Evolutionary conservation across 805 yeast genomes (phyloP), one percentile per base, ranked within the genome.

Genomic region (Metschnikowia continentalis): DNA sequence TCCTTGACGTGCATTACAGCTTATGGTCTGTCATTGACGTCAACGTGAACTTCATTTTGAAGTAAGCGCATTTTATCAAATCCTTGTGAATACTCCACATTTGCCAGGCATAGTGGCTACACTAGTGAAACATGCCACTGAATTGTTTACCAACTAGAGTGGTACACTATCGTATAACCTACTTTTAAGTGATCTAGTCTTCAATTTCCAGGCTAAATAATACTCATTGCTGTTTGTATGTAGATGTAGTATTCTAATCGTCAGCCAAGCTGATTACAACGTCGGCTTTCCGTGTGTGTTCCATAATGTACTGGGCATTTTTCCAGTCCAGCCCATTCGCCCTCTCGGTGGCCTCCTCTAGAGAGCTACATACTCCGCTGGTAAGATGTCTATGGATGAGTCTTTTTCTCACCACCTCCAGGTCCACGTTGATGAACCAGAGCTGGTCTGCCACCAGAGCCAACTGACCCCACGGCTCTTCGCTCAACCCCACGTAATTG

Each of bases 361-460:
- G 55, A 5, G 69, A 63, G 2, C 56, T 43, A 1, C 76, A 82
- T 10, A 84, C 66, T 0, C 87, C 87, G n/a, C 84, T 73, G 4
- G 67, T 60, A 14, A 83, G 56, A 65, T 90, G 97, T 46, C 96
- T 69, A 46, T 72, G 68, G 0, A 88, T 84, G 1, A 89, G 82
- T 54, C 96, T 69, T 5, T 71, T 63, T 35, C 82, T 68, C 11
- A 84, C 82, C 6, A 69, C 61, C 0, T 64, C 67, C 19, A 68
- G 70, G 20, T 75, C 77, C 5, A 80, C 75, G 6, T 72, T 66
- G 4, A 88, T 74, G 53, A 78, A 76, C 81, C 82, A 81, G 20
- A 74, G 64, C 47, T 81, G 77, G 46, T 71, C 66, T 6, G 70
- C 70, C 22, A 68, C 58, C 6, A 58, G 47, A 2, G 72, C 61